A percentile compares a stretch with the other conserved stretches of the same genome.
Evolutionary conservation across 1,284 basidiomycete species (phyloP).

Genomic region (Abortiporus biennis): DNA sequence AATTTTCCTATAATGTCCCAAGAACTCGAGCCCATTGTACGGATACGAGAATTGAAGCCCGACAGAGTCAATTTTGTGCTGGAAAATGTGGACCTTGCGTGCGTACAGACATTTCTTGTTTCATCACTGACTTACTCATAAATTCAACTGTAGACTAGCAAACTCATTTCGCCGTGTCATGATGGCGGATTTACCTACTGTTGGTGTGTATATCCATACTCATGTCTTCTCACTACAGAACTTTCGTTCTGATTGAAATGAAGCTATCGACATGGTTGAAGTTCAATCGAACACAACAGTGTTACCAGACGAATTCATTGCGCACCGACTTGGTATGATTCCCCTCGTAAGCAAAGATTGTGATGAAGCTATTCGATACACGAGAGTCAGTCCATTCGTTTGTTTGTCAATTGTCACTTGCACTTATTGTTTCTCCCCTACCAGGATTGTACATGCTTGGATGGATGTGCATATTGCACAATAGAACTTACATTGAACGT

Average conservation of each 20-base stretch:
- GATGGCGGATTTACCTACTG: slow-evolving; percentile 93
- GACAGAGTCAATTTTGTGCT: slow-evolving; percentile 85
- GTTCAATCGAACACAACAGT: slow-evolving; percentile 91
- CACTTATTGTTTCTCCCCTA: slow-evolving; percentile 8
- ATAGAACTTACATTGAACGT: slow-evolving; percentile 73
- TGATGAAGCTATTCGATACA: slow-evolving; percentile 80
- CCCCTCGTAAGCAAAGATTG: slow-evolving; percentile 85
- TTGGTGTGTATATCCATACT: slow-evolving; percentile 53
- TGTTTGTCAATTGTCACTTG: not conserved
- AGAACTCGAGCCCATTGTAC: slow-evolving; percentile 52
- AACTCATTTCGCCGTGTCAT: slow-evolving; percentile 87
- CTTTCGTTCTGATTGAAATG: slow-evolving; percentile 4
- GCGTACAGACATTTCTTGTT: slow-evolving; percentile 21
- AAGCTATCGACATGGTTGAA: slow-evolving; percentile 96
- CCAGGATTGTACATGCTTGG: slow-evolving; percentile 83
- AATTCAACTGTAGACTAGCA: slow-evolving; percentile 54
- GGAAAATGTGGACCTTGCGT: slow-evolving; percentile 92
- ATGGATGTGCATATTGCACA: slow-evolving; percentile 77
- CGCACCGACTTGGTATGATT: slow-evolving; percentile 93
- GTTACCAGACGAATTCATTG: slow-evolving; percentile 95
- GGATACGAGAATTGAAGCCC: slow-evolving; percentile 73
- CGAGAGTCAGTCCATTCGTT: slow-evolving; percentile 45
- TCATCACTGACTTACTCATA: slow-evolving; percentile 10
- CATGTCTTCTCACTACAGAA: not conserved
- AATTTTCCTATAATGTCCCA: too few relatives aligned